Evolutionary conservation across 352 stramenopile genomes (phyloP).

Genomic region (Blastocystis sp.): DNA sequence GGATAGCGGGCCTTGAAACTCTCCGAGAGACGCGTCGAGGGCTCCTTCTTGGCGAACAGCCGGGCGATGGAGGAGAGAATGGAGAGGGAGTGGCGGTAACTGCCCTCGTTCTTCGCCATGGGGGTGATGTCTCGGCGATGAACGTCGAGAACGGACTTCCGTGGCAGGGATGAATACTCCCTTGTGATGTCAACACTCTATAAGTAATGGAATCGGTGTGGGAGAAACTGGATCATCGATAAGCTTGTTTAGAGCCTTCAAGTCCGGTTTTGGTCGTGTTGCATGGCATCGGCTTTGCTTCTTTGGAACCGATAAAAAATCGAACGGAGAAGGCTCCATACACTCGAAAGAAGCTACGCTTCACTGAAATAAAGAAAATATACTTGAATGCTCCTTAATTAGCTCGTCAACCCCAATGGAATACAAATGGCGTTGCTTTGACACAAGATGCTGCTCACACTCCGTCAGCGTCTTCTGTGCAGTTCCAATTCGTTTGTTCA

Average conservation of each 20-base stretch:
- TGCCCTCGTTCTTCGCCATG: not conserved
- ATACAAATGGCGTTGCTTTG: constrained; percentile 1
- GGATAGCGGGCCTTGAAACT: not conserved
- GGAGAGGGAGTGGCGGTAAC: not conserved
- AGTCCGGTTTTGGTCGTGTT: not conserved
- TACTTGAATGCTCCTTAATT: not conserved
- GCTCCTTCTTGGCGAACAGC: not conserved
- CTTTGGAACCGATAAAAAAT: constrained; percentile 42
- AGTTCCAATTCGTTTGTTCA: constrained; percentile 54
- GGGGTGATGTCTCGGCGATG: not conserved
- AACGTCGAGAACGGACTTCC: not conserved
- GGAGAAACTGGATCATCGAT: not conserved
- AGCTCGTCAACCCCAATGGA: not conserved
- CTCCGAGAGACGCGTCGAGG: not conserved
- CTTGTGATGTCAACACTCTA: constrained; percentile 1
- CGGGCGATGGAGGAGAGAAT: constrained; percentile 40
- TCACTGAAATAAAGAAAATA: not conserved
- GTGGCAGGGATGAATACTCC: constrained; percentile 21
- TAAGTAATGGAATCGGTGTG: not conserved
- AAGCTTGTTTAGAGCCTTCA: not conserved
- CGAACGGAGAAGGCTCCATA: not conserved
- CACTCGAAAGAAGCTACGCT: not conserved
- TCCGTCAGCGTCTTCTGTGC: constrained; percentile 29
- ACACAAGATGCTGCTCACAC: constrained; percentile 3
- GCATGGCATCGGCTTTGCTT: not conserved